Evolutionary conservation across 179 eudicot species (phyloP), one percentile per base, ranked within the genome.

Genomic region (Silene coronaria): DNA sequence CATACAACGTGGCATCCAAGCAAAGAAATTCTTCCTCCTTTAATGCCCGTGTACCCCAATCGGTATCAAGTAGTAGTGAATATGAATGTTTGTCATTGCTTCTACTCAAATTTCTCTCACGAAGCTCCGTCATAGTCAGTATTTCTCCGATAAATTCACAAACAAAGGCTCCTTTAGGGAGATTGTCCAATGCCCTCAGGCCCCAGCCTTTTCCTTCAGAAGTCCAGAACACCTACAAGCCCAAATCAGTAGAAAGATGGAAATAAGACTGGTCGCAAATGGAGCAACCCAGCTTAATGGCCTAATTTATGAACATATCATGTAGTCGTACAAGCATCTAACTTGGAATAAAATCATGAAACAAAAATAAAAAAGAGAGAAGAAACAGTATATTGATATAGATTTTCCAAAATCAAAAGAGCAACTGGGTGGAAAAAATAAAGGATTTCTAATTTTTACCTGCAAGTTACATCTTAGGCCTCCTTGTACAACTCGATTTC

Each of bases 121-220:
- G 80, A 67, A 83, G 84, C 80, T 83, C 88, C 16, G n/a, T 16
- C 57, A 27, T 45, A 58, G 88, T 85, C 55, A 85, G 75, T 38
- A 85, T 75, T 79, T 85, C 88, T 53, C 88, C 88, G 71, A 81
- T 74, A 78, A 65, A 85, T 85, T 85, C 88, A 79, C 88, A 85
- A 23, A 85, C 81, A 81, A 85, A 85, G 11, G 83, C 73, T 73
- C 88, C 88, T 77, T 83, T 85, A 0, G 82, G 88, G 42, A 85
- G 70, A 73, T 80, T 82, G 70, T 80, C 86, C 66, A 81, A 58
- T 45, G 88, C 75, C 79, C 84, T 83, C 75, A 85, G 72, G 69
- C 88, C 88, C 88, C 86, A 85, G 42, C 88, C 88, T 80, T 85
- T 85, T 60, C 86, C 86, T 81, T 85, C 88, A 4, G 78, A 62